Percentiles rank a stretch among this genome's conserved stretches.
phyloP scores from a whole-genome alignment of 2,329 filamentous ascomycete species.

The Neofusicoccum umdonicola region DNA sequence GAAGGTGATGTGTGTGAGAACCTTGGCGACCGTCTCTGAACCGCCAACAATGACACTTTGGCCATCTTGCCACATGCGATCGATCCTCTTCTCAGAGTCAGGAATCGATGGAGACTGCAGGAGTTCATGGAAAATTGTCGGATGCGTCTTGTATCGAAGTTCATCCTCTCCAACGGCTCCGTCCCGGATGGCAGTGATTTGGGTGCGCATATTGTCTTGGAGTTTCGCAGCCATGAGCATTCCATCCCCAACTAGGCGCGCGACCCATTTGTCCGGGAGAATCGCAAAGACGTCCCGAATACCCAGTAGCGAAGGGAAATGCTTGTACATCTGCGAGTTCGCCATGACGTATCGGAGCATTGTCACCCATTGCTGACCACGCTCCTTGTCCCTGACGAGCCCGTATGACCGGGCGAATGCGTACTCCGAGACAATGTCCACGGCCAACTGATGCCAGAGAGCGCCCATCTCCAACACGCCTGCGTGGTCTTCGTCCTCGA shows the following conservation, averaged over 20 bases:
- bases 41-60: slow-evolving; percentile 16
- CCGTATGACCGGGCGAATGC: not conserved
- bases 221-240: not conserved
- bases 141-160: not conserved
- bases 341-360: slow-evolving; percentile 4
- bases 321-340: slow-evolving; percentile 7
- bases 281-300: slow-evolving; percentile 1
- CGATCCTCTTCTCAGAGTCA: slow-evolving; percentile 5
- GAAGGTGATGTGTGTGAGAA: slow-evolving; percentile 13
- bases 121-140: not conserved
- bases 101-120: slow-evolving; percentile 1
- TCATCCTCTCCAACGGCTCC: not conserved
- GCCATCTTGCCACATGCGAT: slow-evolving; percentile 14
- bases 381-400: not conserved
- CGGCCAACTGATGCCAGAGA: slow-evolving; percentile 2
- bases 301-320: not conserved
- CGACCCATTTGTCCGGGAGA: not conserved
- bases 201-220: slow-evolving; percentile 13
- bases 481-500: not conserved
- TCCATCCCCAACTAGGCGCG: not conserved
- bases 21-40: slow-evolving; percentile 7
- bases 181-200: slow-evolving; percentile 5
- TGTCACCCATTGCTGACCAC: not conserved
- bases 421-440: not conserved
- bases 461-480: slow-evolving; percentile 7